These are phyloP conservation scores for Ceratocystis alfenasii DNA, from an alignment of 2,329 filamentous ascomycete species.

Conservation along the genomic window DNA sequence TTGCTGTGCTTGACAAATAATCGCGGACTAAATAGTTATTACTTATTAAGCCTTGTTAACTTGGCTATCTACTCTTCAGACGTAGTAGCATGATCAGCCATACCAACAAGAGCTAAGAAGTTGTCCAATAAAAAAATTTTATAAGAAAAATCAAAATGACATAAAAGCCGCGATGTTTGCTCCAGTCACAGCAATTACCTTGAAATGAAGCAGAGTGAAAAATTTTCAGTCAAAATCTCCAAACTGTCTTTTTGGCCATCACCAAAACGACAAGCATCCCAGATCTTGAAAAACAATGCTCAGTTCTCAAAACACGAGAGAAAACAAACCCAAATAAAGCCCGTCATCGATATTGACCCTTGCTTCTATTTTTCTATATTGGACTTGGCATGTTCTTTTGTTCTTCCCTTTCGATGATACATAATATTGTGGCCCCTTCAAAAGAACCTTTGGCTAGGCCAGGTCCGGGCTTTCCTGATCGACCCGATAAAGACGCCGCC, in stretches of 20 bases:
- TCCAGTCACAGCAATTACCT: too few species aligned
- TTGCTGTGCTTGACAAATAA: too few species aligned
- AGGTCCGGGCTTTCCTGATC: slow-evolving; percentile 10
- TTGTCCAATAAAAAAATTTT: too few species aligned
- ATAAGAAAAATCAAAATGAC: too few species aligned
- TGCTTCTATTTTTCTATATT: slow-evolving; percentile 2
- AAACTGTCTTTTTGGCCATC: not conserved
- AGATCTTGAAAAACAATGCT: not conserved
- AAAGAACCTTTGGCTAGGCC: slow-evolving; percentile 12
- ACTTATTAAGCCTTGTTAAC: too few species aligned
- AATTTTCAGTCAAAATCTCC: not conserved
- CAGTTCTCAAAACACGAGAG: not conserved
- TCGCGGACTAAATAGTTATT: too few species aligned
- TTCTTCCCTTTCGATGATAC: not conserved
- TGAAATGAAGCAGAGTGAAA: too few species aligned
- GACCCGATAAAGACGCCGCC: slow-evolving; percentile 9
- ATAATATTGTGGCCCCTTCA: not conserved
- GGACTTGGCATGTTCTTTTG: slow-evolving; percentile 13
- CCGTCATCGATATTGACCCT: slow-evolving; percentile 9
- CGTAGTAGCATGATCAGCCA: too few species aligned
- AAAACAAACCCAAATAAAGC: slow-evolving; percentile 5
- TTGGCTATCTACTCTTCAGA: too few species aligned
- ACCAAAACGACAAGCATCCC: not conserved
- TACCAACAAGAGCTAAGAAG: too few species aligned
- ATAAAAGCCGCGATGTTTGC: too few species aligned